A percentile compares a stretch with the other conserved stretches of the same genome.
Evolutionary conservation across 495 filamentous ascomycete species (phyloP).

Genomic region (Xylona heveae): DNA sequence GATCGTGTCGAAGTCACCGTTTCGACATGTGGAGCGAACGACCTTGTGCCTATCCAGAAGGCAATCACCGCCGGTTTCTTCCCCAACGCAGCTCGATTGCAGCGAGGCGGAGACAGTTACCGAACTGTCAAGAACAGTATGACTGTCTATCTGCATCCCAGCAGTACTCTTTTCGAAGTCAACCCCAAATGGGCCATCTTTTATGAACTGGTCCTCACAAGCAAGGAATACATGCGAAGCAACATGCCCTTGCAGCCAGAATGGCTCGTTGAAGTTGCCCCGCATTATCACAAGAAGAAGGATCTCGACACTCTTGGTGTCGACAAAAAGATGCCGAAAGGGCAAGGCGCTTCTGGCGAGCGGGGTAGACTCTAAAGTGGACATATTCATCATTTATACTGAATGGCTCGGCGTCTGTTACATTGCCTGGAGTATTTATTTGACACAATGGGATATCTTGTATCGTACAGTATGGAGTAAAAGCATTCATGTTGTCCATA

Average conservation of each 20-base stretch:
- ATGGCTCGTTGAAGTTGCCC: constrained; percentile 82
- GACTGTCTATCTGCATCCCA: constrained; percentile 80
- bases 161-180: constrained; percentile 54
- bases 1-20: constrained; percentile 73
- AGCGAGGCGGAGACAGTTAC: constrained; percentile 73
- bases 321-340: constrained; percentile 62
- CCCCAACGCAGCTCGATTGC: constrained; percentile 73
- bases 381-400: too few relatives aligned
- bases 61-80: constrained; percentile 88
- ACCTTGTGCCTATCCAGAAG: constrained; percentile 61
- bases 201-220: constrained; percentile 81
- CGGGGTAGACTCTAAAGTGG: too few relatives aligned
- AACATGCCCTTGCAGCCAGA: constrained; percentile 66
- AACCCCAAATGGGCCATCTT: constrained; percentile 84
- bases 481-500: too few relatives aligned
- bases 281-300: constrained; percentile 88
- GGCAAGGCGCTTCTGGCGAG: constrained; percentile 27
- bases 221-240: constrained; percentile 83
- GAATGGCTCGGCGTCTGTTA: too few relatives aligned
- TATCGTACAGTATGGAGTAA: too few relatives aligned
- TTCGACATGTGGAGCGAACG: constrained; percentile 43
- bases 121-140: constrained; percentile 85
- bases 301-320: constrained; percentile 64
- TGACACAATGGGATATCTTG: too few relatives aligned
- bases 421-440: too few relatives aligned